Base-by-base conservation (phyloP, 352 stramenopile species). In the Phytophthora fragariaefolia region DNA sequence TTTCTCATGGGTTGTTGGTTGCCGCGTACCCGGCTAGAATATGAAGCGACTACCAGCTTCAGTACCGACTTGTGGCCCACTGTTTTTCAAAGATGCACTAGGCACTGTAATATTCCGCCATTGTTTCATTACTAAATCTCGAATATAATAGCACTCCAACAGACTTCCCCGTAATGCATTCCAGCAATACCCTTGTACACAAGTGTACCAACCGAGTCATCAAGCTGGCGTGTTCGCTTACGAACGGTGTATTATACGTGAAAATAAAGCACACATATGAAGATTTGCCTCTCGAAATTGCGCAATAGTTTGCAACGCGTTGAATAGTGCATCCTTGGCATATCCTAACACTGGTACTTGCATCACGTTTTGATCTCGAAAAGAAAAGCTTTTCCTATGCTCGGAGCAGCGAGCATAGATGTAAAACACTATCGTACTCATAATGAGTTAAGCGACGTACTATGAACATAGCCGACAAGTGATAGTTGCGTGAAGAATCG, bases 261-360 rank as follows among this genome's bases (percentile, higher is more conserved):
- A n/a, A 58, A 66, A n/a, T n/a, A 9, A 66, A 58, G 6, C 58
- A 58, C 58, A 66, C n/a, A n/a, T n/a, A n/a, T n/a, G n/a, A n/a
- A n/a, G n/a, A n/a, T n/a, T n/a, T n/a, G n/a, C n/a, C n/a, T n/a
- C n/a, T n/a, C n/a, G n/a, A n/a, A n/a, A n/a, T n/a, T n/a, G n/a
- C n/a, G n/a, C n/a, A n/a, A n/a, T n/a, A n/a, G n/a, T n/a, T n/a
- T n/a, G n/a, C n/a, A n/a, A n/a, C n/a, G n/a, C n/a, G n/a, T n/a
- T n/a, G n/a, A n/a, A n/a, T n/a, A n/a, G n/a, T n/a, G n/a, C n/a
- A n/a, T n/a, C n/a, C n/a, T n/a, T n/a, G n/a, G n/a, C n/a, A n/a
- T n/a, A n/a, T n/a, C n/a, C n/a, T n/a, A n/a, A n/a, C n/a, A n/a
- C n/a, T n/a, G n/a, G n/a, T n/a, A n/a, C n/a, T n/a, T n/a, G n/a